A percentile compares a stretch with the other conserved stretches of the same genome.
Conservation (phyloP, 2,329 filamentous ascomycete genomes). For the Trichoderma aggressivum region DNA sequence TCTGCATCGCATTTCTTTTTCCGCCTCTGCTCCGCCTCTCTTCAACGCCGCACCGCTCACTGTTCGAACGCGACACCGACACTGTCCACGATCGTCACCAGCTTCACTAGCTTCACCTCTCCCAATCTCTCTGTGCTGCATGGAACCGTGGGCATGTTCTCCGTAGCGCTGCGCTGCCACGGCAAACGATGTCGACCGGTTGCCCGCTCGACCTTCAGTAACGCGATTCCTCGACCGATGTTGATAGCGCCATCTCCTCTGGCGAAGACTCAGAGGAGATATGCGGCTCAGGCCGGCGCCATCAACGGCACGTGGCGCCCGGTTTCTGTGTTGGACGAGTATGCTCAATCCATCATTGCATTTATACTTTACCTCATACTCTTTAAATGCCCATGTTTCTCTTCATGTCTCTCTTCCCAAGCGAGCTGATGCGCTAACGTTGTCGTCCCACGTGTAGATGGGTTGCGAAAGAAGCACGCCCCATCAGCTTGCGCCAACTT, state of each 20-base stretch:
- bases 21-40: neutral
- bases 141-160: constrained; percentile 43
- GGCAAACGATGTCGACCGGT: constrained; percentile 39
- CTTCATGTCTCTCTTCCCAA: neutral
- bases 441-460: constrained; percentile 55
- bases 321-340: constrained; percentile 64
- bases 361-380: neutral
- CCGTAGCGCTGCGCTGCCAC: constrained; percentile 45
- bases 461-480: constrained; percentile 86
- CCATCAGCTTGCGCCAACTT: constrained; percentile 93
- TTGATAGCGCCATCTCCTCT: neutral
- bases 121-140: constrained; percentile 26
- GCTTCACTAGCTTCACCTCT: neutral
- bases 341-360: constrained; percentile 26
- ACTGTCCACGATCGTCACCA: neutral
- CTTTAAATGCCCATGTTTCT: neutral
- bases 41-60: neutral
- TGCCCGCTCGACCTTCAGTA: constrained; percentile 17
- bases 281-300: constrained; percentile 26
- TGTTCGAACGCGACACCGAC: neutral
- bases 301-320: constrained; percentile 55
- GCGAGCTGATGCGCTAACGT: constrained; percentile 13
- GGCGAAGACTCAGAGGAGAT: constrained; percentile 21
- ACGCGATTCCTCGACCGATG: neutral
- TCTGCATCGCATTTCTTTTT: neutral